Evolutionary conservation across 148 eudicot genomes (phyloP).

Genomic region (Rhododendron henanense): DNA sequence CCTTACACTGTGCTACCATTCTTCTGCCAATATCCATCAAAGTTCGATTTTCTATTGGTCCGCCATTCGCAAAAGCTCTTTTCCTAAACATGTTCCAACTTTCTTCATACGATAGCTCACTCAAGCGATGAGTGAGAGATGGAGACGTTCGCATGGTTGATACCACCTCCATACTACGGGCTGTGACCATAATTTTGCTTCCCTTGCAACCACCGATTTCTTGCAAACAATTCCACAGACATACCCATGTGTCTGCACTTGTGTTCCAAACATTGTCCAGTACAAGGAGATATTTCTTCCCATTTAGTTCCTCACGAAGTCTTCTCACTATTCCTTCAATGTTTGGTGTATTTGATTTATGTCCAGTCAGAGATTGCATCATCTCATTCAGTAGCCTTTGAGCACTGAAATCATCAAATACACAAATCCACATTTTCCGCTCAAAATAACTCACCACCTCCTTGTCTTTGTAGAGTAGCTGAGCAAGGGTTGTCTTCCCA

Average conservation of each 20-base stretch:
- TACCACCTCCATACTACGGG: no score
- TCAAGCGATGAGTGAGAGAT: neutral
- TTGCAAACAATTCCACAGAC: neutral
- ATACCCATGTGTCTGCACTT: neutral
- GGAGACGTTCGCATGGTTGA: neutral
- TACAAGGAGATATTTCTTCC: conserved; percentile 14
- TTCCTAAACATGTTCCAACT: conserved; percentile 7
- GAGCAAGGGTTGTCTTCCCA: neutral
- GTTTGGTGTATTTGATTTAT: no score
- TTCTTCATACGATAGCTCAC: neutral
- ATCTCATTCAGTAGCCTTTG: neutral
- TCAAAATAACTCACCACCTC: neutral
- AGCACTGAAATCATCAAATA: neutral
- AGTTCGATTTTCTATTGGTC: neutral
- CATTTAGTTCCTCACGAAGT: neutral
- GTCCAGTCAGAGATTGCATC: neutral
- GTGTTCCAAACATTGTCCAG: conserved; percentile 19
- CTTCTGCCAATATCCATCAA: neutral
- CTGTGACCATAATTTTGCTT: no score
- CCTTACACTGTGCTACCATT: neutral
- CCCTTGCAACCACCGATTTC: neutral
- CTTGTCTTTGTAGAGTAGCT: neutral
- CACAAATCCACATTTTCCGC: neutral
- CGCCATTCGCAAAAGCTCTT: neutral
- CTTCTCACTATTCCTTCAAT: neutral